Evolutionary conservation across 805 yeast species (phyloP), one percentile per base, ranked within the genome.

Genomic region (Kodamaea neixiangensis): DNA sequence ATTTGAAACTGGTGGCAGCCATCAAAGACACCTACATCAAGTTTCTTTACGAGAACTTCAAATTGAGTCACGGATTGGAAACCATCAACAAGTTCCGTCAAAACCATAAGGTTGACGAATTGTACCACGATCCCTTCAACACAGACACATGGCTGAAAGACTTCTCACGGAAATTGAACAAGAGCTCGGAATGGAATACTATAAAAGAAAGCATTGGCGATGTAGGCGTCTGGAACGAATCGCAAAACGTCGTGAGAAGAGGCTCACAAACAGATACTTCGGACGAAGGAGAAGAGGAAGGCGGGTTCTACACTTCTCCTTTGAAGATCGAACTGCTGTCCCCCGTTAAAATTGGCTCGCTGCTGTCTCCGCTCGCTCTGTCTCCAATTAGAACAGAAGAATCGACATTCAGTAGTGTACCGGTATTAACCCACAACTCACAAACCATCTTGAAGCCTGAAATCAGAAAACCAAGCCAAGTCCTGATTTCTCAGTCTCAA

Each of bases 21-120:
- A 54, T 51, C 5, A 69, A 69, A 48, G 77, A 72, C 49, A 58
- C 62, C 21, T 73, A 68, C 52, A 63, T 58, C 43, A 56, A 55
- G 51, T 73, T 67, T 39, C 57, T 72, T 37, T 55, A 61, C 21
- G 73, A 68, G 42, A 73, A 72, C 54, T 70, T 68, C 53, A 66
- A 60, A 48, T 60, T 65, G 2, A 57, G 67, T 37, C 69, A 70
- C 49, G 76, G 76, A 1, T 55, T 60, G 3, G 75, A 71, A 39
- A 57, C 70, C 29, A 60, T 73, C 31, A 57, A 55, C 25, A 66
- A 63, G 47, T 73, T 66, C 54, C 49, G 51, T 44, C 54, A 53
- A 39, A 66, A 60, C 48, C 54, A 65, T 47, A 37, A 37, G 15
- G 35, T 18, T 29, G 40, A 47, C 4, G 51, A 51, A 5, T 20